A percentile compares a stretch with the other conserved stretches of the same genome.
phyloP scores from a whole-genome alignment of 768 basidiomycete species.

The Boletus rubescentipes region DNA sequence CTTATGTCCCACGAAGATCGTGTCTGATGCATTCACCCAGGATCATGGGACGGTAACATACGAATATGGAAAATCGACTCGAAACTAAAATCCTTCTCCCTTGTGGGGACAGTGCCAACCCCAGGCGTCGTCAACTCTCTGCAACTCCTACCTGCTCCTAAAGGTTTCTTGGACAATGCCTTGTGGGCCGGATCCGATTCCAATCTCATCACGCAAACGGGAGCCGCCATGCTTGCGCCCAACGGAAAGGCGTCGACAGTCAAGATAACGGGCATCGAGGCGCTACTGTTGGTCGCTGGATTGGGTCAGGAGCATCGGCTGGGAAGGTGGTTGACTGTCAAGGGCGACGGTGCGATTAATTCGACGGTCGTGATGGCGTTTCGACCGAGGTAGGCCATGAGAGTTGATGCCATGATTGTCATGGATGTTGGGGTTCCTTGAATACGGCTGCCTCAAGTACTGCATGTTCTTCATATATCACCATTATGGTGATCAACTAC shows the following conservation, averaged over 20 bases:
- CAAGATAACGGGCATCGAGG: constrained; percentile 32
- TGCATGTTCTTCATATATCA: too few relatives aligned
- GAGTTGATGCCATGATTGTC: too few relatives aligned
- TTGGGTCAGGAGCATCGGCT: constrained; percentile 86
- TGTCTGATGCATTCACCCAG: constrained; percentile 39
- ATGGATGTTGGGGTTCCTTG: background rate
- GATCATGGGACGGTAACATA: constrained; percentile 91
- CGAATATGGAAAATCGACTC: constrained; percentile 89
- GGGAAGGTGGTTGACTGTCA: constrained; percentile 84
- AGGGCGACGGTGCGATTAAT: constrained; percentile 70
- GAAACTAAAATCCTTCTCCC: constrained; percentile 74
- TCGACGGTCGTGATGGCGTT: constrained; percentile 65
- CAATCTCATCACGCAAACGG: background rate
- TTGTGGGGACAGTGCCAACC: constrained; percentile 60
- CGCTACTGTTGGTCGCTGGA: constrained; percentile 72
- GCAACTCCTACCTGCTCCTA: constrained; percentile 64
- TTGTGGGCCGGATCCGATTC: constrained; percentile 35
- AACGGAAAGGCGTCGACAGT: constrained; percentile 14
- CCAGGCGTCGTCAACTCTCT: constrained; percentile 89
- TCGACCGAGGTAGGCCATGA: constrained; percentile 31
- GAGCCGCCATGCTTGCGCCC: background rate
- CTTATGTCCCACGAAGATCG: background rate
- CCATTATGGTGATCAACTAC: too few relatives aligned
- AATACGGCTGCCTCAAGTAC: background rate
- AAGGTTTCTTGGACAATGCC: constrained; percentile 40